Percentiles rank a stretch among this genome's conserved stretches.
These are phyloP conservation scores for Lolium multiflorum DNA, from an alignment of 176 grass and related monocot species.

Conservation along the genomic window DNA sequence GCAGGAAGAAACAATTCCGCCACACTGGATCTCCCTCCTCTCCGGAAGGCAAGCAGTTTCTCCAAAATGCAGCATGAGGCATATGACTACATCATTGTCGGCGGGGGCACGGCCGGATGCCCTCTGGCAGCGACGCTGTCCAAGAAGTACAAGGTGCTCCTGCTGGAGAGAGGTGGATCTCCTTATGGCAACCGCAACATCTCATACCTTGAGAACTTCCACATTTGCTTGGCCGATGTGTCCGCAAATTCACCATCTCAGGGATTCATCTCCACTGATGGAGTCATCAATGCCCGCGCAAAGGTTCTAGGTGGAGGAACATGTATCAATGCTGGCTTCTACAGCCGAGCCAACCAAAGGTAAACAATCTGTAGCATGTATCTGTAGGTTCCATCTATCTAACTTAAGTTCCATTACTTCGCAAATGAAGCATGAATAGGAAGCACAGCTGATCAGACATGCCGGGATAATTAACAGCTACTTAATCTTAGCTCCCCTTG, in stretches of 20 bases:
- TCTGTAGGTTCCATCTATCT: conserved; percentile 28
- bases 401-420: background rate
- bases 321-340: conserved; percentile 94
- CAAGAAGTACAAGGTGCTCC: conserved; percentile 71
- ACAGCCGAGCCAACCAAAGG: conserved; percentile 79
- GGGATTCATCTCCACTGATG: conserved; percentile 83
- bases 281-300: conserved; percentile 87
- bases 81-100: conserved; percentile 89
- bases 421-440: conserved; percentile 19
- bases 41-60: conserved; percentile 77
- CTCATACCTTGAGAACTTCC: conserved; percentile 87
- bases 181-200: conserved; percentile 93
- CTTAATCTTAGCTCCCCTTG: background rate
- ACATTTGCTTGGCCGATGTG: conserved; percentile 69
- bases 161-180: conserved; percentile 84
- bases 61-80: conserved; percentile 34
- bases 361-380: conserved; percentile 38
- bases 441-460: background rate
- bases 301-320: conserved; percentile 86
- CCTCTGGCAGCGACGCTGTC: conserved; percentile 89
- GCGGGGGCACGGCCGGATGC: conserved; percentile 85
- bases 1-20: conserved; percentile 54
- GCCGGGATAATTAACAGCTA: background rate
- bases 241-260: conserved; percentile 75
- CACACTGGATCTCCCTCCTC: conserved; percentile 48